Evolutionary conservation across 306 rosid genomes (phyloP), one percentile per base, ranked within the genome.

Genomic region (Rosa rugosa): DNA sequence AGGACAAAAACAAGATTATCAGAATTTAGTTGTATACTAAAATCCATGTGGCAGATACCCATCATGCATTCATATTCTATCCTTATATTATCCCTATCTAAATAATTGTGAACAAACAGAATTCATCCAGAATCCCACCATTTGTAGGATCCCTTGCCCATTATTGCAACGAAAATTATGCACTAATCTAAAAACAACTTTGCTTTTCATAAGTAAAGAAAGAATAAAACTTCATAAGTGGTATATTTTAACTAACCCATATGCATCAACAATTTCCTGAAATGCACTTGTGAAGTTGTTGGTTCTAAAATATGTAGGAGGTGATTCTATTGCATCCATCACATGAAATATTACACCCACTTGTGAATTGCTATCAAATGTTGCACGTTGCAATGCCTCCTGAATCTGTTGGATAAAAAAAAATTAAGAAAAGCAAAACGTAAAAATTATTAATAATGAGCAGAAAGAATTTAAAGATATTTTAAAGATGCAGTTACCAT

Each of bases 221-320:
- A 45, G 27, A 9, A 38, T 47, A 45, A 27, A 62, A 23, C 27
- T 8, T 59, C 45, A 71, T 53, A 5, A 71, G 65, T 17, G 75
- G 77, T 31, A 82, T 60, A 67, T 54, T 71, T 76, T 79, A 46
- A 86, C 98, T 89, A 86, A 96, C 99, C 99, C 99, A 79, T 96
- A 96, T 77, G 99, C 99, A 83, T 96, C 98, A 77, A 96, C 99
- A 81, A 96, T 96, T 90, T 93, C 99, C 80, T 96, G 99, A 85
- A 90, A 96, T 36, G 97, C 90, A 82, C 72, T 88, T n/a, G 99
- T 96, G 87, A 96, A 91, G 84, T 59, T n/a, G 80, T 96, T 96
- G 65, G 98, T 91, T 90, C 91, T 91, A 82, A 96, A 93, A 89
- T 89, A 90, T 50, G 99, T 96, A 38, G 99, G 99, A 70, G 98